Conservation (phyloP, 2,329 filamentous ascomycete genomes). For the Beauveria brongniartii region DNA sequence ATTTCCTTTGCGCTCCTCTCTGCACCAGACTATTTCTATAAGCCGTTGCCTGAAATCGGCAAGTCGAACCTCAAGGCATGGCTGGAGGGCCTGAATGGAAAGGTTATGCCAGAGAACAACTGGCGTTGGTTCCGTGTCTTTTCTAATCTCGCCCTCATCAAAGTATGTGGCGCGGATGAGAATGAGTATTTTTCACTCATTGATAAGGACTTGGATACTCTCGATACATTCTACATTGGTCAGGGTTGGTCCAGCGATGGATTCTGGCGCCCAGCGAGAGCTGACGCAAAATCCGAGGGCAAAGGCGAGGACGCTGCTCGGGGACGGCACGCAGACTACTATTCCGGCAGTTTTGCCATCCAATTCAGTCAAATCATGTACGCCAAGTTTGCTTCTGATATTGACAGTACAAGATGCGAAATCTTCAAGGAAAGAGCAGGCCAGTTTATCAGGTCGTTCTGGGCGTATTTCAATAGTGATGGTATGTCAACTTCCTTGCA, state of each 20-base stretch:
- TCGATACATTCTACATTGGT: conserved; percentile 36
- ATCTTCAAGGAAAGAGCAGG: conserved; percentile 30
- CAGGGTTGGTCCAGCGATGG: conserved; percentile 43
- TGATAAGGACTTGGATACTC: conserved; percentile 30
- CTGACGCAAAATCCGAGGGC: conserved; percentile 14
- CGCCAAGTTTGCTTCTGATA: conserved; percentile 31
- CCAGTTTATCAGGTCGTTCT: conserved; percentile 33
- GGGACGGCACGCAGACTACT: conserved; percentile 40
- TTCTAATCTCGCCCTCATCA: conserved; percentile 37
- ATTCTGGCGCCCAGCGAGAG: conserved; percentile 25
- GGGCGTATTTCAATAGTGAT: conserved; percentile 38
- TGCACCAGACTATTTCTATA: conserved; percentile 30
- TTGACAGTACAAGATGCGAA: conserved; percentile 29
- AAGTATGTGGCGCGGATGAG: conserved; percentile 29
- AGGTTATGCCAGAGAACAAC: conserved; percentile 38
- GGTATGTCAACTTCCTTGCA: conserved; percentile 23
- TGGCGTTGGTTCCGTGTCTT: conserved; percentile 47
- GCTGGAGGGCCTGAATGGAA: conserved; percentile 34
- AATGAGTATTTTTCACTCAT: conserved; percentile 29
- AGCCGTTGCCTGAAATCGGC: conserved; percentile 19
- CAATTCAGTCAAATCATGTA: conserved; percentile 43
- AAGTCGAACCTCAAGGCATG: conserved; percentile 31
- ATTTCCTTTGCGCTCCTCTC: conserved; percentile 39
- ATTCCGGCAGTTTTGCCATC: conserved; percentile 46
- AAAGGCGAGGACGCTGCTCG: conserved; percentile 13